These are phyloP conservation scores for Xylaria sp. DNA, from an alignment of 2,329 filamentous ascomycete genomes.

Conservation along the genomic window DNA sequence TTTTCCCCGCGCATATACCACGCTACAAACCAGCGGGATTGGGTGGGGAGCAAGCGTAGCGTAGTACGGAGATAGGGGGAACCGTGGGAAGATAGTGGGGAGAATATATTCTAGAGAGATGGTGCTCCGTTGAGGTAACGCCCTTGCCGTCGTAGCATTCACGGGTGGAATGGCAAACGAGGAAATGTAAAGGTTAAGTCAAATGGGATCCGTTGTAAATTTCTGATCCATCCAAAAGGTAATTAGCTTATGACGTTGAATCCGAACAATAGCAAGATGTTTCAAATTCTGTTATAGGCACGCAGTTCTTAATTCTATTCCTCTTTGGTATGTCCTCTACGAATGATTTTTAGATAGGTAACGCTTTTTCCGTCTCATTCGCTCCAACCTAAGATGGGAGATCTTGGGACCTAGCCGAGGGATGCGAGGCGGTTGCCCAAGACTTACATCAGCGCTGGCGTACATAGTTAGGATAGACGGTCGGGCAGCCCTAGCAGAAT, in stretches of 20 bases:
- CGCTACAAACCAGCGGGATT: too few relatives aligned
- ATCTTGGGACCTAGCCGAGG: not conserved
- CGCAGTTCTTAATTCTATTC: not conserved
- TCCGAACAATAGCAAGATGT: not conserved
- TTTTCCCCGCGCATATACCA: too few relatives aligned
- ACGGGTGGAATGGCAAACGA: too few relatives aligned
- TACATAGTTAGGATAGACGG: not conserved
- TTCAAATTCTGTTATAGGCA: not conserved
- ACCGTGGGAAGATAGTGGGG: too few relatives aligned
- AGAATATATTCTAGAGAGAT: too few relatives aligned
- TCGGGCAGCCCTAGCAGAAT: not conserved
- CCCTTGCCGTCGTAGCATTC: too few relatives aligned
- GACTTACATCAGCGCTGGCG: not conserved
- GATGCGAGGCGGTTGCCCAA: not conserved
- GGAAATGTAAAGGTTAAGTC: not conserved
- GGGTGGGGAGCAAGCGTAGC: too few relatives aligned
- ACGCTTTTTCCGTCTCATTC: not conserved
- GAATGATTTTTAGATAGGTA: not conserved
- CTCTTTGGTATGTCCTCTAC: constrained; percentile 14
- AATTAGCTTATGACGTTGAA: not conserved
- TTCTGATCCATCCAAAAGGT: not conserved
- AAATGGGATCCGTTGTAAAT: not conserved
- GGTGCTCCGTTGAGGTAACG: too few relatives aligned
- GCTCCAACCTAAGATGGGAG: not conserved
- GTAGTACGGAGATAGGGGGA: too few relatives aligned